These are phyloP conservation scores for Alternaria viburni DNA, from an alignment of 2,329 filamentous ascomycete species.

Conservation along the genomic window DNA sequence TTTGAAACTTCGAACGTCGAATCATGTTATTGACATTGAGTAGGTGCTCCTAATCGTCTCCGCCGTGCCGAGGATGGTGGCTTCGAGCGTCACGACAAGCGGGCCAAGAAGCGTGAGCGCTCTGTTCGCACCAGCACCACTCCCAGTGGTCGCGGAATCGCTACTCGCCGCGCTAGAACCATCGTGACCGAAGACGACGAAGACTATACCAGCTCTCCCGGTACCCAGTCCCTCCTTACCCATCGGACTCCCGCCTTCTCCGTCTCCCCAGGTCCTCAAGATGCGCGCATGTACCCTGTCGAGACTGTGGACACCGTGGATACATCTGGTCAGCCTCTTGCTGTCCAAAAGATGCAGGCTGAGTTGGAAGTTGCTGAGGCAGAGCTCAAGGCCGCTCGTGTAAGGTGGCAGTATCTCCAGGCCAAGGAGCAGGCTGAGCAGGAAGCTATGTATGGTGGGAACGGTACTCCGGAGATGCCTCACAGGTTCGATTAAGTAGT, in stretches of 20 bases:
- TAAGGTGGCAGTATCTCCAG: constrained; percentile 30
- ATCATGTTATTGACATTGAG: constrained; percentile 4
- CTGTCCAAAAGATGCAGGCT: constrained; percentile 33
- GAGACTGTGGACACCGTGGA: constrained; percentile 9
- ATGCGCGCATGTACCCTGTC: constrained; percentile 1
- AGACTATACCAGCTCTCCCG: constrained; percentile 1
- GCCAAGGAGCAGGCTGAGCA: constrained; percentile 25
- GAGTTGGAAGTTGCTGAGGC: constrained; percentile 43
- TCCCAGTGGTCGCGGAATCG: background rate
- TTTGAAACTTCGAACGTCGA: background rate
- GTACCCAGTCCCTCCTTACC: background rate
- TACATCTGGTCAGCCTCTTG: constrained; percentile 24
- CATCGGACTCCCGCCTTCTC: constrained; percentile 15
- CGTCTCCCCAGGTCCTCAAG: constrained; percentile 11
- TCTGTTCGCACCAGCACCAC: constrained; percentile 15
- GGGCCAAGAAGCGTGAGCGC: constrained; percentile 8
- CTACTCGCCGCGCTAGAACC: background rate
- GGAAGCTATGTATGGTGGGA: constrained; percentile 1
- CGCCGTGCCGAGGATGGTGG: constrained; percentile 34
- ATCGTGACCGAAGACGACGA: constrained; percentile 23
- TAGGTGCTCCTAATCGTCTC: constrained; percentile 29
- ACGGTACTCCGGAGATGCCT: background rate
- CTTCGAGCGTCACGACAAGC: constrained; percentile 35
- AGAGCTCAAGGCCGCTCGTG: constrained; percentile 34
- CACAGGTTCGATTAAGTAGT: constrained; percentile 1